A percentile compares a stretch with the other conserved stretches of the same genome.
These are phyloP conservation scores for Flaveria trinervia DNA, from an alignment of 129 eudicot species.

Conservation along the genomic window DNA sequence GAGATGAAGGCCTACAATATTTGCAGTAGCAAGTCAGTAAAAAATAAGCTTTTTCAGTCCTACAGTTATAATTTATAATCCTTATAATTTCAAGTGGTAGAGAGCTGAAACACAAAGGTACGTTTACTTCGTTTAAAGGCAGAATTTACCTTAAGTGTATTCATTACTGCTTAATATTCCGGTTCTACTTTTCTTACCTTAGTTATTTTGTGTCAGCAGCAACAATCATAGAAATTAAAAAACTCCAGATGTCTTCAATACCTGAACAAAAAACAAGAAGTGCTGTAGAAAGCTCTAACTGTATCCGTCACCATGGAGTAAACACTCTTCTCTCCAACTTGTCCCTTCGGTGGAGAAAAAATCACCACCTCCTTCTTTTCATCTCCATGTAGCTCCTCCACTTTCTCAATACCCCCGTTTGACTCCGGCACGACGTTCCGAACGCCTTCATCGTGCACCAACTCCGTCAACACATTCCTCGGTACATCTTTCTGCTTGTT, in stretches of 20 bases:
- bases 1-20: not conserved
- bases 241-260: not conserved
- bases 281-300: constrained; percentile 53
- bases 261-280: constrained; percentile 78
- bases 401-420: not conserved
- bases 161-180: not conserved
- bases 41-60: not conserved
- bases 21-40: not conserved
- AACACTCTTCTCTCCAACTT: constrained; percentile 43
- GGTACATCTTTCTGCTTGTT: not conserved
- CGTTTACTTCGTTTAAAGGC: not conserved
- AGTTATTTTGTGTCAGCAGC: no score
- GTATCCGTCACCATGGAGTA: constrained; percentile 56
- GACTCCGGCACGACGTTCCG: not conserved
- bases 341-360: not conserved
- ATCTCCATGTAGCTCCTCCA: not conserved
- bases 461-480: constrained; percentile 17
- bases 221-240: no score
- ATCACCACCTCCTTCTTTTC: not conserved
- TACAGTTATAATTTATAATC: not conserved
- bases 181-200: no score
- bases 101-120: not conserved
- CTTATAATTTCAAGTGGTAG: not conserved
- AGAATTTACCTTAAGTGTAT: not conserved
- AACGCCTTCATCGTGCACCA: constrained; percentile 3